Conservation (phyloP, 1,284 basidiomycete species). For the Heliocybe sulcata region DNA sequence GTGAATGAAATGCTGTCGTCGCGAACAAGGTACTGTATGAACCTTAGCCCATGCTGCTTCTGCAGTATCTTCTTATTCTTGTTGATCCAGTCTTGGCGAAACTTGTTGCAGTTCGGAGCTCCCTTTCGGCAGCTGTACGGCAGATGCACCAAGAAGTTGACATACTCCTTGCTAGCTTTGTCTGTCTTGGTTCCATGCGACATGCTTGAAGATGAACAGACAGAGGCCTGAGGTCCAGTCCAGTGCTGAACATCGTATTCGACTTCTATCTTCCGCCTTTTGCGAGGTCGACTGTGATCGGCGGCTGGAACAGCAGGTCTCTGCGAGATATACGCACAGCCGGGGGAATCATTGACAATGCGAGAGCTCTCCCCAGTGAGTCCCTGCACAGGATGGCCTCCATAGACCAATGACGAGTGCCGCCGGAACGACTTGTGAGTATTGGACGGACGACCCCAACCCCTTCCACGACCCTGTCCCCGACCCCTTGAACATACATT, state of each 20-base stretch:
- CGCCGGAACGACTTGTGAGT: neutral
- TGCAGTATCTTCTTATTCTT: neutral
- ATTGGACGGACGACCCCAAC: neutral
- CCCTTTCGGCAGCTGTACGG: neutral
- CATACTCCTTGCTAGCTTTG: neutral
- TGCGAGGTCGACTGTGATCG: neutral
- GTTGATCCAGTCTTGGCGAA: neutral
- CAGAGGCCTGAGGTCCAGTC: neutral
- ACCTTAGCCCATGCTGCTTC: neutral
- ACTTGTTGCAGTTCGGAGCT: neutral
- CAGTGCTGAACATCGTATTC: neutral
- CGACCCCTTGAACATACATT: neutral
- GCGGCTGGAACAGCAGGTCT: neutral
- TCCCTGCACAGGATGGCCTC: neutral
- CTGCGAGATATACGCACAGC: neutral
- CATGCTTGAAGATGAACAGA: neutral
- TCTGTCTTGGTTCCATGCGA: neutral
- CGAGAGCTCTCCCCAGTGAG: neutral
- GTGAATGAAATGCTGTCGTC: neutral
- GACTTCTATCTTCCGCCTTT: neutral
- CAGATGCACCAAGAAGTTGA: neutral
- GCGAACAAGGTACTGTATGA: neutral
- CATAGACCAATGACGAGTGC: neutral
- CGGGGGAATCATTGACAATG: no score
- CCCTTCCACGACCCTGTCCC: neutral